Evolutionary conservation across 2,329 filamentous ascomycete species (phyloP), one percentile per base, ranked within the genome.

Genomic region (Penicillium occitanis): DNA sequence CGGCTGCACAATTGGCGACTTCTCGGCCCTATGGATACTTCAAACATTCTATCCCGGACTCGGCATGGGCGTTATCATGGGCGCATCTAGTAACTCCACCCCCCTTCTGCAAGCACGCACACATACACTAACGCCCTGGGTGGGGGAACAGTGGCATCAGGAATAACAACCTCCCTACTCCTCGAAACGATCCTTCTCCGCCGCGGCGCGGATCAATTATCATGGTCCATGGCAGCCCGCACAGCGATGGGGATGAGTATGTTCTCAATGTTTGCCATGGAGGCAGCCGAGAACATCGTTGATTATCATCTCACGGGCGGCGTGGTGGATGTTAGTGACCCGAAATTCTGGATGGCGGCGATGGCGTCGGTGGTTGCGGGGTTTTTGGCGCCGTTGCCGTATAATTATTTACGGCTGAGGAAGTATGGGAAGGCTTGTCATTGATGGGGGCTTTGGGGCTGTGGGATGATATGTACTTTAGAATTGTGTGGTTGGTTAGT

Each of bases 241-340:
- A 87, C 85, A 0, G 85, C 85, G 0, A 80, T 82, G 25, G 85
- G 85, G 0, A 87, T 87, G 85, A 87, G 85, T 66, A 73, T 86
- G 58, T 82, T 87, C 10, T 87, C 85, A 0, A 87, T 87, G 85
- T 10, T 86, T 1, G 83, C 85, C 0, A 87, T 87, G 85, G 85
- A 87, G 70, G 68, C 78, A 2, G 84, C 82, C 0, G 81, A 87
- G 69, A 87, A 87, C 68, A 67, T 76, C 0, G 84, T 87, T 3
- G 85, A 87, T 67, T 87, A 83, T 66, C 80, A 84, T 65, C 74
- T 87, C 0, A 87, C 85, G 0, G 83, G 84, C 0, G 85, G 85
- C 0, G 70, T 79, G 1, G 81, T 87, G 1, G 74, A 77, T 0
- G 71, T 86, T 11, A 76, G 79, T 1, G 79, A 81, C 30, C 81